A percentile compares a stretch with the other conserved stretches of the same genome.
Evolutionary conservation across 139 green algal genomes (phyloP).

Genomic region (Chlorella sp.): DNA sequence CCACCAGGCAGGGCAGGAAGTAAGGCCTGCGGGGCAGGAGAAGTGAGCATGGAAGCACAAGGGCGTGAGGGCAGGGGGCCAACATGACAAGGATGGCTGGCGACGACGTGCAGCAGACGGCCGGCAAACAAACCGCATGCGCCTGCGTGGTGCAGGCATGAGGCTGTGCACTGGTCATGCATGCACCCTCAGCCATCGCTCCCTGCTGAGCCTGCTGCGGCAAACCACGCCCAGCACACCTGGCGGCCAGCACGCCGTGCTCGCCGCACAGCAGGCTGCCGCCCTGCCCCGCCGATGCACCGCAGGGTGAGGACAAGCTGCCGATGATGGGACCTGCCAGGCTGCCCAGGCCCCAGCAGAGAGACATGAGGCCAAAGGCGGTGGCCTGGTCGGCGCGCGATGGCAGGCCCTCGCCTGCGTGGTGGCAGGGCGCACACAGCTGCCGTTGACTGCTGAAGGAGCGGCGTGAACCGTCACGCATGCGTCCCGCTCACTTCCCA

Average conservation of each 20-base stretch:
- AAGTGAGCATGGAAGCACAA: too few relatives aligned
- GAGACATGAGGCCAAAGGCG: slow-evolving; percentile 13
- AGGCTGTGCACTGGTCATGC: neutral
- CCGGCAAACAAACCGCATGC: too few relatives aligned
- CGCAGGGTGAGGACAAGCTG: slow-evolving; percentile 15
- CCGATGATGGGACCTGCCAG: slow-evolving; percentile 26
- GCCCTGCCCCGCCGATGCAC: neutral
- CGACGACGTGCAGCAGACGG: too few relatives aligned
- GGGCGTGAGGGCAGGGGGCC: too few relatives aligned
- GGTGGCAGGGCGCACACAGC: neutral
- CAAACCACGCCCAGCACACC: neutral
- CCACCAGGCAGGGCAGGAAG: slow-evolving; percentile 70
- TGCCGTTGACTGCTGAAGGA: neutral
- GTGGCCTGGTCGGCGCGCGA: slow-evolving; percentile 8
- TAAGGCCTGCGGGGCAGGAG: slow-evolving; percentile 58
- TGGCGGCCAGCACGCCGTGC: slow-evolving; percentile 4
- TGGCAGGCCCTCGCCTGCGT: slow-evolving; percentile 18
- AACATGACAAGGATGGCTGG: too few relatives aligned
- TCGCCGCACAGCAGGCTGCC: neutral
- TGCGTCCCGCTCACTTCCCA: too few relatives aligned
- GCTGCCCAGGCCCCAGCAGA: slow-evolving; percentile 28
- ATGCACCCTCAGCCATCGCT: too few relatives aligned
- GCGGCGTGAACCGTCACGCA: too few relatives aligned
- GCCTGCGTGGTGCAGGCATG: neutral
- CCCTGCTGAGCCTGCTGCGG: too few relatives aligned